Evolutionary conservation across 2,329 filamentous ascomycete species (phyloP).

Genomic region (Penicillium rolfsii): DNA sequence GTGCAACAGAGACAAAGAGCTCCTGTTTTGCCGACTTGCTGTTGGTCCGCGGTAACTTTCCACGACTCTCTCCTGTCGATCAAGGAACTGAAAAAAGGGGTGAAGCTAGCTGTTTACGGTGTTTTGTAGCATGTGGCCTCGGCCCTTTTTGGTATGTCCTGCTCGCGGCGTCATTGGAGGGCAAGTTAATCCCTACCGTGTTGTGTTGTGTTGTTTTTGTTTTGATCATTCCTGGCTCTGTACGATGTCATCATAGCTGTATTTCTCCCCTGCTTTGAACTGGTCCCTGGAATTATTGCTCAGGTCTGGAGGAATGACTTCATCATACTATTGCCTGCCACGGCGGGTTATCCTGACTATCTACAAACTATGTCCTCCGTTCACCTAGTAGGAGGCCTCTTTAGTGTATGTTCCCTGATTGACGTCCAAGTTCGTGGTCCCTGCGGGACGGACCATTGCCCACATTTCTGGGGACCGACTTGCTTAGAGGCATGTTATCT

Average conservation of each 20-base stretch:
- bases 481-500: background rate
- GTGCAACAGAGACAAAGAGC: background rate
- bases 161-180: background rate
- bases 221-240: constrained; percentile 4
- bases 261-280: background rate
- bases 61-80: constrained; percentile 29
- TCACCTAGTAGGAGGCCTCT: background rate
- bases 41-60: background rate
- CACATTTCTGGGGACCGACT: background rate
- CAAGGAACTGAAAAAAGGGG: constrained; percentile 12
- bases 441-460: constrained; percentile 9
- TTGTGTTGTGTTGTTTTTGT: constrained; percentile 7
- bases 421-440: background rate
- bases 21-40: too few species aligned
- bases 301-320: background rate
- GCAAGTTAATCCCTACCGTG: constrained; percentile 4
- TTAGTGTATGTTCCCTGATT: background rate
- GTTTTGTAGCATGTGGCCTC: constrained; percentile 6
- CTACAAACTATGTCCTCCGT: background rate
- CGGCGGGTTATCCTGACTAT: background rate
- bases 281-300: background rate
- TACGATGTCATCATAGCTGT: constrained; percentile 16
- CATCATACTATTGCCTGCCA: background rate
- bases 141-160: background rate
- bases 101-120: background rate